Base-by-base conservation (phyloP, 805 yeast species). In the Tetrapisispora taiwanensis region DNA sequence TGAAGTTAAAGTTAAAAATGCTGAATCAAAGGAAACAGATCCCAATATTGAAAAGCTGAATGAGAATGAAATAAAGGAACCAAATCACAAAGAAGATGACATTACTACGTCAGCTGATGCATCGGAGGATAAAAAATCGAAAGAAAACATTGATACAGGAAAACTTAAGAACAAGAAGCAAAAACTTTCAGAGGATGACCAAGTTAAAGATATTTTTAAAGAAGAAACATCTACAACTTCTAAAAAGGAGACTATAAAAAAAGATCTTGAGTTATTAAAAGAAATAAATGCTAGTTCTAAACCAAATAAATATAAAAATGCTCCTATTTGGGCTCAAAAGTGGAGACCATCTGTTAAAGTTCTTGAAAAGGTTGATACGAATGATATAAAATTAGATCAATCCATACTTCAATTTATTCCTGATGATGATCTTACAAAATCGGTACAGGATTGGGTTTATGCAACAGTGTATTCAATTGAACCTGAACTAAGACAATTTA, bases 361-460 rank as follows among this genome's bases (percentile, higher is more conserved):
- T n/a, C 42, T 56, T 35, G 62, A 60, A 46, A 53, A 52, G 43
- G 56, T 60, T 26, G 61, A 62, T 42, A 53, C 56, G 18, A 58
- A 55, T 13, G 61, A 61, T 44, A 53, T 60, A 9, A 52, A 62
- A 58, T 41, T 64, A 26, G 74, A 70, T 28, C 57, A 69, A 18
- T 60, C 73, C 0, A 62, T 75, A 41, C 75, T 87, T 35, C 73
- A 86, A 15, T 79, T 87, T 0, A 89, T 88, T 5, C 72, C 83
- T 0, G 79, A 84, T 39, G 87, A 86, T 55, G 90, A 86, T 54
- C 69, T 85, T 46, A 83, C 89, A 6, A 76, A 89, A 56, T 77
- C 84, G 30, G 78, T 89, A 7, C 83, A 92, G 19, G 86, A 82
- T 53, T 89, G 97, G 97, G 72, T 89, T 8, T 88, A 83, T 70